These are phyloP conservation scores for Neurospora sp. DNA, from an alignment of 495 filamentous ascomycete species.

Conservation along the genomic window DNA sequence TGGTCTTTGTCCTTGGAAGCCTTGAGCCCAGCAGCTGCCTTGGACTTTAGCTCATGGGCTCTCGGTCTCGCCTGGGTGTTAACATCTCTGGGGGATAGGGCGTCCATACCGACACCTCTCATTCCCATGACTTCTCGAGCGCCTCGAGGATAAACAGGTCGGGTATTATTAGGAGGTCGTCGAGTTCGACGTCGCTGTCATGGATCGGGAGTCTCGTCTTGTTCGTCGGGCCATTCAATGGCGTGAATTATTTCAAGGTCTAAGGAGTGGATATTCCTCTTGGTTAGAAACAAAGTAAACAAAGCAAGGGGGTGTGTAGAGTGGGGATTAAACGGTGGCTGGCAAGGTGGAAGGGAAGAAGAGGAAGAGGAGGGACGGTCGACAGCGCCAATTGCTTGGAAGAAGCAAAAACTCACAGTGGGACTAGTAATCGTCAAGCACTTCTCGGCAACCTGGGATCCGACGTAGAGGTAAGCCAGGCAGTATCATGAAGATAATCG, in stretches of 20 bases:
- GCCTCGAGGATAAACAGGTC: neutral
- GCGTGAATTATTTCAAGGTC: neutral
- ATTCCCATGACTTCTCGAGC: conserved; percentile 17
- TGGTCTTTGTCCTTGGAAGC: conserved; percentile 55
- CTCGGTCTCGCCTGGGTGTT: conserved; percentile 45
- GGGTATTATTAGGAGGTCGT: neutral
- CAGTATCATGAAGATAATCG: neutral
- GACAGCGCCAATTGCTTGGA: neutral
- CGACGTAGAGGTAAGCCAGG: neutral
- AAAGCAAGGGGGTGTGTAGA: neutral
- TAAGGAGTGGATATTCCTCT: neutral
- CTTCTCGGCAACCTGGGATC: neutral
- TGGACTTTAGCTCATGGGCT: conserved; percentile 44
- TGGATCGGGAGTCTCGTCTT: neutral
- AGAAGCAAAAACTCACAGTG: neutral
- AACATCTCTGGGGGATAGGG: conserved; percentile 60
- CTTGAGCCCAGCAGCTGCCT: conserved; percentile 44
- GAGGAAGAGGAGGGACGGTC: neutral
- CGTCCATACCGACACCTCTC: conserved; percentile 50
- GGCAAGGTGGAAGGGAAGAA: neutral
- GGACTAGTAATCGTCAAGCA: neutral
- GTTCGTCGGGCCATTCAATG: neutral
- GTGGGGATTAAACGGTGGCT: neutral
- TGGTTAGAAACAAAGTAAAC: neutral
- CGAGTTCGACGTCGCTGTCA: neutral